A percentile compares a stretch with the other conserved stretches of the same genome.
phyloP scores from a whole-genome alignment of 2,329 filamentous ascomycete species.

The Aspergillus arachidicola region DNA sequence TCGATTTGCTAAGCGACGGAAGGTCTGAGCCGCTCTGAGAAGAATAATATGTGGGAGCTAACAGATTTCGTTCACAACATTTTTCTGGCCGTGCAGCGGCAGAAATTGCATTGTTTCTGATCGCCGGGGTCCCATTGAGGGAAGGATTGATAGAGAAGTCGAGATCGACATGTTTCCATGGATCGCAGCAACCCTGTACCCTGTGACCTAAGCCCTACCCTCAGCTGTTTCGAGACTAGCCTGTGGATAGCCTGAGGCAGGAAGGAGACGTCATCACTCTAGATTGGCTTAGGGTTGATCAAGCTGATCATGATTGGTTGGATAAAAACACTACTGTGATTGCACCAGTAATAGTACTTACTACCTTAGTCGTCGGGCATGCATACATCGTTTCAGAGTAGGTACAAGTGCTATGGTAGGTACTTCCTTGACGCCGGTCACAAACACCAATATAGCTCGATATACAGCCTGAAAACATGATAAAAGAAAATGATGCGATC shows the following conservation, averaged over 20 bases:
- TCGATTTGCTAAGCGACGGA: background rate
- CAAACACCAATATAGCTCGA: background rate
- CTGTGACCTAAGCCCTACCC: constrained; percentile 30
- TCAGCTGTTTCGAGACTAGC: background rate
- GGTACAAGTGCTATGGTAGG: background rate
- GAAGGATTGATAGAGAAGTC: background rate
- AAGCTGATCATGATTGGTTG: background rate
- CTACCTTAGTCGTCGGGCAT: background rate
- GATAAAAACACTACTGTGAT: background rate
- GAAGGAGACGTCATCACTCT: background rate
- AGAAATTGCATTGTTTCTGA: background rate
- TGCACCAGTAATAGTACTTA: background rate
- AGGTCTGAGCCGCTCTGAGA: background rate
- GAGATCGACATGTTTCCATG: constrained; percentile 5
- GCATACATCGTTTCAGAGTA: background rate
- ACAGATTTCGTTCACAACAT: background rate
- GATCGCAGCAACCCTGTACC: constrained; percentile 20
- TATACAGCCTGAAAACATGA: background rate
- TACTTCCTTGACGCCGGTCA: background rate
- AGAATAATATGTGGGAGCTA: background rate
- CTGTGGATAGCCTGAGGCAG: constrained; percentile 2
- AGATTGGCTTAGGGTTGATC: background rate
- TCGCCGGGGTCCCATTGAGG: background rate
- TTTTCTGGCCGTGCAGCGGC: too few relatives aligned
- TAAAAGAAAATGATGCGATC: background rate